Base-by-base conservation (phyloP, 164 flowering plant genomes). In the Stephania japonica region DNA sequence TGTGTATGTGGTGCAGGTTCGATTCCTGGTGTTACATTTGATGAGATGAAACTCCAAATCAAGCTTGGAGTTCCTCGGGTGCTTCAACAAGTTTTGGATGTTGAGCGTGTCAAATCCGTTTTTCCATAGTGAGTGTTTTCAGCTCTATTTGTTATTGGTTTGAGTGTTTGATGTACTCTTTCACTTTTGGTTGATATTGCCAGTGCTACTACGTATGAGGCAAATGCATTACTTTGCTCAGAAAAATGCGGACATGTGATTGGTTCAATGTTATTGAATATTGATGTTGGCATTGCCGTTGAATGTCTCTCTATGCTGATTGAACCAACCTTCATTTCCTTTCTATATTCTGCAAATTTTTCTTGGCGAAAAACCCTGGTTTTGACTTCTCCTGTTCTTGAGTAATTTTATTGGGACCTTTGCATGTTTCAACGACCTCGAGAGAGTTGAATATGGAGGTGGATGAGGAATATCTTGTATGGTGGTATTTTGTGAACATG, bases 51-150 rank as follows among this genome's bases (percentile, higher is more conserved):
- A 80, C 86, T 94, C 61, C 88, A 85, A 76, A 91, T 94, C 79
- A 92, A 90, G 84, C 80, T 94, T 16, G 97, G 98, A 65, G 97
- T 94, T 10, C 97, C 98, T 80, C 82, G 71, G 53, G 70, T 89
- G 69, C 88, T 88, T 24, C 97, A 94, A 69, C 85, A 80, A 62
- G 78, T 80, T 26, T 74, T 94, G 78, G 97, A 94, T 77, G 78
- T 91, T 63, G 95, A 91, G 78, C 85, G 82, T 65, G 90, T 94
- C 69, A 94, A 94, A 76, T 87, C 97, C 16, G 92, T 92, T 50
- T 94, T 94, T 74, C 98, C 97, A 5, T 94, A 92, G 98, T 94
- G 78, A 91, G 98, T 88, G 67, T 76, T 68, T 59, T 24, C n/a
- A 21, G 25, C 21, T 66, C 47, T 25, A 61, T 0, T 3, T 16